Percentiles rank a stretch among this genome's conserved stretches.
phyloP scores from a whole-genome alignment of 2,329 filamentous ascomycete genomes.

The Paracorniculantispora psalliotae region DNA sequence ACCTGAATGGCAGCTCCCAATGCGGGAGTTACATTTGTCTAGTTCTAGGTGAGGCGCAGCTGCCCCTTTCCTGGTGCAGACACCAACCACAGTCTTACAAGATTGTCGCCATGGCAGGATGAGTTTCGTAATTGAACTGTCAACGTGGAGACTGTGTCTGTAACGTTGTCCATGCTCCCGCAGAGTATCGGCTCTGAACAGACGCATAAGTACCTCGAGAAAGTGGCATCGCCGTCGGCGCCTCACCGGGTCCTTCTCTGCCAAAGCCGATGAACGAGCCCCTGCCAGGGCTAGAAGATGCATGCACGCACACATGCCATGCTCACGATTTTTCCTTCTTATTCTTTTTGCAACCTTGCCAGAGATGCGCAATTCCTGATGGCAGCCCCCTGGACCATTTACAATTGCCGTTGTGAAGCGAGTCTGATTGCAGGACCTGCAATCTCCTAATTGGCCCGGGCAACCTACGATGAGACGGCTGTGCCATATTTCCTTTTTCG shows the following conservation, averaged over 20 bases:
- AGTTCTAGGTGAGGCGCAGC: slow-evolving; percentile 8
- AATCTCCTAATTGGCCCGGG: background rate
- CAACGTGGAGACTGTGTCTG: background rate
- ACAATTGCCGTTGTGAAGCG: background rate
- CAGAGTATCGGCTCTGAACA: background rate
- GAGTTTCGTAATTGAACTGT: background rate
- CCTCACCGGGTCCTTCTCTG: background rate
- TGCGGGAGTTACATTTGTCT: background rate
- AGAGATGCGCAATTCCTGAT: background rate
- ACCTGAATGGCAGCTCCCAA: slow-evolving; percentile 2
- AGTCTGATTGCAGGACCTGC: background rate
- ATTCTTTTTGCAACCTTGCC: background rate
- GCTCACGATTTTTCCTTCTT: background rate
- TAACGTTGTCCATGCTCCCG: background rate
- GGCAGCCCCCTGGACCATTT: background rate
- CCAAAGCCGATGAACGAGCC: background rate
- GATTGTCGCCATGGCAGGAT: background rate
- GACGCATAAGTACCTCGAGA: no score
- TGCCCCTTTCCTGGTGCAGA: slow-evolving; percentile 6
- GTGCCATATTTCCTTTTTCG: background rate
- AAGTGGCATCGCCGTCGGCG: background rate
- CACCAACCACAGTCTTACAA: background rate
- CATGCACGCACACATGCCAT: no score
- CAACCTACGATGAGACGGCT: background rate
- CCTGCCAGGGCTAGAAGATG: background rate